A percentile compares a stretch with the other conserved stretches of the same genome.
Conservation (phyloP, 2,329 filamentous ascomycete species). For the Fusarium falciforme region DNA sequence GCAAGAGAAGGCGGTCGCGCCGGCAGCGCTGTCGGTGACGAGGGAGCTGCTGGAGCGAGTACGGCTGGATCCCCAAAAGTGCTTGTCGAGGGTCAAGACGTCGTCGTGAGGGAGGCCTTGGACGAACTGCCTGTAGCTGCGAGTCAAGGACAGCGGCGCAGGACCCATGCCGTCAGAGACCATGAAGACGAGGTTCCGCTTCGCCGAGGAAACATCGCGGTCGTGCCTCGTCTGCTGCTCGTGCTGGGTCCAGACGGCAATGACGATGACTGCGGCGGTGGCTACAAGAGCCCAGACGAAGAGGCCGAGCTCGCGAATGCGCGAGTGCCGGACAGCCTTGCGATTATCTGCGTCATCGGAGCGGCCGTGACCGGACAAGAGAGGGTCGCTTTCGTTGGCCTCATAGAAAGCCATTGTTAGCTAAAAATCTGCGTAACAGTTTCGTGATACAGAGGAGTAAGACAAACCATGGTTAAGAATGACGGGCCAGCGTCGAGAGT, state of each 20-base stretch:
- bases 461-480: conserved; percentile 32
- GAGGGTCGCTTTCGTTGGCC: conserved; percentile 57
- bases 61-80: conserved; percentile 90
- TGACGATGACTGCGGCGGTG: conserved; percentile 80
- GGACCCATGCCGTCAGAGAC: conserved; percentile 99
- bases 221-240: conserved; percentile 61
- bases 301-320: conserved; percentile 76
- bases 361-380: conserved; percentile 52
- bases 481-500: conserved; percentile 1
- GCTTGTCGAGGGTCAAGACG: conserved; percentile 82
- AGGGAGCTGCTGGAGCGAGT: conserved; percentile 87
- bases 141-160: conserved; percentile 86
- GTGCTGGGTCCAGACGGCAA: conserved; percentile 84
- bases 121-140: conserved; percentile 84
- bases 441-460: neutral
- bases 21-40: conserved; percentile 96
- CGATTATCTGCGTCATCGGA: conserved; percentile 39
- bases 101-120: conserved; percentile 79
- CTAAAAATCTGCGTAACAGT: neutral
- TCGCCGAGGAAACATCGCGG: conserved; percentile 63
- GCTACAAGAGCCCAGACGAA: conserved; percentile 87
- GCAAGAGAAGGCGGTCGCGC: conserved; percentile 95
- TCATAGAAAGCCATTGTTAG: conserved; percentile 40
- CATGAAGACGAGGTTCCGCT: conserved; percentile 98
- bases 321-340: conserved; percentile 49